These are phyloP conservation scores for Microdochium nivale DNA, from an alignment of 2,329 filamentous ascomycete species.

Conservation along the genomic window DNA sequence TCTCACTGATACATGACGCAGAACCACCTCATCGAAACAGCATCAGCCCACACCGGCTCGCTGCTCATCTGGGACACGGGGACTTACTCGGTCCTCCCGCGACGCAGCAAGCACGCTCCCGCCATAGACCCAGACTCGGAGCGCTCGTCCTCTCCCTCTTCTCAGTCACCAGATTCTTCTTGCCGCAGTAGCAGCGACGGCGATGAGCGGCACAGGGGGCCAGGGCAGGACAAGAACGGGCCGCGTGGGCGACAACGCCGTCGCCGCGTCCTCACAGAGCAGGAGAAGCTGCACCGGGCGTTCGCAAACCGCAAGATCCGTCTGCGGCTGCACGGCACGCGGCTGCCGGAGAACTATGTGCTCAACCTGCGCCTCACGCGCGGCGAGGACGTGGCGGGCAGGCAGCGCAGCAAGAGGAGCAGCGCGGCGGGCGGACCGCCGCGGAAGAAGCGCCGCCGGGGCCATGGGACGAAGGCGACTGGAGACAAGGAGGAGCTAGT, in stretches of 20 bases:
- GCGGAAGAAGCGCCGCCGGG: conserved; percentile 13
- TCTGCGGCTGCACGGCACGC: conserved; percentile 43
- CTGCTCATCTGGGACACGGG: conserved; percentile 57
- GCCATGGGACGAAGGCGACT: conserved; percentile 4
- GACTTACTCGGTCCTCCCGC: conserved; percentile 44
- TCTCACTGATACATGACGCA: conserved; percentile 11
- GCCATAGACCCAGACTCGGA: conserved; percentile 21
- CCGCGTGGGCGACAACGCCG: background rate
- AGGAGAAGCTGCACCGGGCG: conserved; percentile 38
- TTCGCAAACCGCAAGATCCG: conserved; percentile 49
- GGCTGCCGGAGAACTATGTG: conserved; percentile 44
- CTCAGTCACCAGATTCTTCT: conserved; percentile 16
- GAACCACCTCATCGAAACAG: conserved; percentile 55
- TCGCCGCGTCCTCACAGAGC: conserved; percentile 18
- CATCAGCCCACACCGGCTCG: conserved; percentile 42
- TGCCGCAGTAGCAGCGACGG: too few relatives aligned
- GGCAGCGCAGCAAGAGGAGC: conserved; percentile 14
- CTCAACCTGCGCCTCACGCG: conserved; percentile 42
- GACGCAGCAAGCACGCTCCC: conserved; percentile 22
- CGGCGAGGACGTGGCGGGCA: conserved; percentile 26
- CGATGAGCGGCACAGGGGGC: conserved; percentile 9
- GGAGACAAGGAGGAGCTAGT: conserved; percentile 2
- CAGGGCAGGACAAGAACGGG: conserved; percentile 5
- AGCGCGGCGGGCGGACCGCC: conserved; percentile 15
- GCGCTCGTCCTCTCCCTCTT: background rate